Conservation (phyloP, 176 grass and related monocot species). For the Bolboschoenus planiculmis region DNA sequence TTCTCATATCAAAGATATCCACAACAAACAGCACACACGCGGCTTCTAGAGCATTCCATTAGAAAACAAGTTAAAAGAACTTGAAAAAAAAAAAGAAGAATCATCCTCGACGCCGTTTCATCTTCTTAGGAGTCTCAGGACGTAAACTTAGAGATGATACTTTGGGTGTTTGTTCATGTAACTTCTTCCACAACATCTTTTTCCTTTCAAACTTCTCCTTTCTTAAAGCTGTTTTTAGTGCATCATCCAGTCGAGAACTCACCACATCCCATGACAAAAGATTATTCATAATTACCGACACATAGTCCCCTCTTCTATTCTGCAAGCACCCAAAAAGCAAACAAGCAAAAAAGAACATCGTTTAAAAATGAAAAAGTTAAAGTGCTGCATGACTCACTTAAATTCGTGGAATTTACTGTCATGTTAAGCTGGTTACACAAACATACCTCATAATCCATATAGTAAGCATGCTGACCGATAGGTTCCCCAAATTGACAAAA, state of each 20-base stretch:
- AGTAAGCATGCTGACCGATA: conserved; percentile 66
- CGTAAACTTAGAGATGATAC: background rate
- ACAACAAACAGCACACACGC: background rate
- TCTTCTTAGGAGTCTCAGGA: background rate
- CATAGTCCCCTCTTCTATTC: conserved; percentile 68
- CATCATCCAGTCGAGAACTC: conserved; percentile 41
- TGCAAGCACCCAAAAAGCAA: conserved; percentile 27
- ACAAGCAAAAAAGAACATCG: background rate
- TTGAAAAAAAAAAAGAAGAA: background rate
- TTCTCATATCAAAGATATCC: background rate
- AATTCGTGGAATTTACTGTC: background rate
- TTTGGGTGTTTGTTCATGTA: background rate
- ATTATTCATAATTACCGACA: conserved; percentile 62
- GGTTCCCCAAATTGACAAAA: background rate
- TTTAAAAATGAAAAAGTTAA: background rate
- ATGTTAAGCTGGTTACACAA: background rate
- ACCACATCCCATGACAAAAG: conserved; percentile 82
- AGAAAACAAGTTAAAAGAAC: background rate
- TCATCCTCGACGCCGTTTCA: background rate
- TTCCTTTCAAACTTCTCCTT: conserved; percentile 25
- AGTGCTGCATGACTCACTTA: background rate
- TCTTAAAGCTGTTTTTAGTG: conserved; percentile 28
- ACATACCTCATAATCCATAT: conserved; percentile 87
- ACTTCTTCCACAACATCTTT: background rate
- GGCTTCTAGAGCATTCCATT: background rate